Conservation (phyloP, 2,329 filamentous ascomycete species). For the Alternaria triticimaculans region DNA sequence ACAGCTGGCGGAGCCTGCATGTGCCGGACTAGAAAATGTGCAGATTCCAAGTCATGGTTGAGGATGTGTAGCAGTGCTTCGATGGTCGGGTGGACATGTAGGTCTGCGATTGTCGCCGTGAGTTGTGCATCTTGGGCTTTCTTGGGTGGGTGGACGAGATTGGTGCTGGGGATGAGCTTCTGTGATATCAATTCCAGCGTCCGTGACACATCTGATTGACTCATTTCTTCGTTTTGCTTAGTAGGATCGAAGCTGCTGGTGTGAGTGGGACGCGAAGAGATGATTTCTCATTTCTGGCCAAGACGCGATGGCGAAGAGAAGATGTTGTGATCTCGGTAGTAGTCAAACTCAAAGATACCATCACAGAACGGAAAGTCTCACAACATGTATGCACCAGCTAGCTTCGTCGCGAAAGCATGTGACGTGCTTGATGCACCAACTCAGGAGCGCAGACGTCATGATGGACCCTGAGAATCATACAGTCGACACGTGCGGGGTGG, state of each 20-base stretch:
- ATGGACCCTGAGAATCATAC: slow-evolving; percentile 19
- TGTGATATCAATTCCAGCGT: slow-evolving; percentile 12
- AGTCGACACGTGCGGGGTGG: not conserved
- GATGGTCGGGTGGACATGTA: slow-evolving; percentile 55
- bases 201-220: not conserved
- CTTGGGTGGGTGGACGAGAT: slow-evolving; percentile 20
- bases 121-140: slow-evolving; percentile 17
- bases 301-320: not conserved
- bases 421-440: slow-evolving; percentile 7
- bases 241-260: not conserved
- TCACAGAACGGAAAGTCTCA: no score
- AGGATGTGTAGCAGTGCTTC: slow-evolving; percentile 60
- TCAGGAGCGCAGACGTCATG: slow-evolving; percentile 29
- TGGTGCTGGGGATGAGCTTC: slow-evolving; percentile 19
- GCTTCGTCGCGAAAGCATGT: slow-evolving; percentile 4
- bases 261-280: not conserved
- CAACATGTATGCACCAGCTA: not conserved
- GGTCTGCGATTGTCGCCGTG: slow-evolving; percentile 30
- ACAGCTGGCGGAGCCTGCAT: slow-evolving; percentile 58
- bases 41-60: slow-evolving; percentile 58
- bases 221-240: not conserved
- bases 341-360: not conserved
- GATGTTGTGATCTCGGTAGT: not conserved
- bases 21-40: slow-evolving; percentile 61
- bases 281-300: not conserved